These are phyloP conservation scores for Neurospora tetrasperma DNA, from an alignment of 495 filamentous ascomycete species.

Conservation along the genomic window DNA sequence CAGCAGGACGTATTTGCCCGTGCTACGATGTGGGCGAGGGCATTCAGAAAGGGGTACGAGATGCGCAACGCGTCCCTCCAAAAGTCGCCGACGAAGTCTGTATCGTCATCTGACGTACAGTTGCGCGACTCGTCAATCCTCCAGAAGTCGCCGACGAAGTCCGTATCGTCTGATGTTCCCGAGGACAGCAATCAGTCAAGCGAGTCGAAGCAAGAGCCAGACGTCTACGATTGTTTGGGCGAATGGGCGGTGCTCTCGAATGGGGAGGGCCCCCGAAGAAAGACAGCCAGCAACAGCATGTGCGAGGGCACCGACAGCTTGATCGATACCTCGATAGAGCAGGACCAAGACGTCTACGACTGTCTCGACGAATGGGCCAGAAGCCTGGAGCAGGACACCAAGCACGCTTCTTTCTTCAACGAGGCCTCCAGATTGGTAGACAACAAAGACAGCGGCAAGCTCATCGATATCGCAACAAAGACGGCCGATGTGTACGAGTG, in stretches of 20 bases:
- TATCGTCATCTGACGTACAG: no score
- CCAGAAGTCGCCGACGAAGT: no score
- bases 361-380: neutral
- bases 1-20: neutral
- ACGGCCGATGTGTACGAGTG: neutral
- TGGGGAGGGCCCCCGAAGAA: neutral
- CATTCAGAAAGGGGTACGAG: neutral
- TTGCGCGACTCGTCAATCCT: no score
- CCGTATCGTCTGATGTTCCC: neutral
- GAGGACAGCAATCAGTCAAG: neutral
- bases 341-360: neutral
- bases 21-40: neutral
- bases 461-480: neutral
- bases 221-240: neutral
- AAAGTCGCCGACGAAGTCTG: neutral
- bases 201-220: neutral
- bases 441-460: neutral
- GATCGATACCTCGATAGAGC: neutral
- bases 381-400: neutral
- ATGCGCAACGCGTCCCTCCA: neutral
- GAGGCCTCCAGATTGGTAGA: fast-evolving
- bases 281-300: neutral
- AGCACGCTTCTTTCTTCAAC: neutral
- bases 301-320: neutral
- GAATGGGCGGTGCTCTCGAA: neutral